Percentiles rank a stretch among this genome's conserved stretches.
Conservation (phyloP, 176 grass and related monocot species). For the Aegilops tauschii region DNA sequence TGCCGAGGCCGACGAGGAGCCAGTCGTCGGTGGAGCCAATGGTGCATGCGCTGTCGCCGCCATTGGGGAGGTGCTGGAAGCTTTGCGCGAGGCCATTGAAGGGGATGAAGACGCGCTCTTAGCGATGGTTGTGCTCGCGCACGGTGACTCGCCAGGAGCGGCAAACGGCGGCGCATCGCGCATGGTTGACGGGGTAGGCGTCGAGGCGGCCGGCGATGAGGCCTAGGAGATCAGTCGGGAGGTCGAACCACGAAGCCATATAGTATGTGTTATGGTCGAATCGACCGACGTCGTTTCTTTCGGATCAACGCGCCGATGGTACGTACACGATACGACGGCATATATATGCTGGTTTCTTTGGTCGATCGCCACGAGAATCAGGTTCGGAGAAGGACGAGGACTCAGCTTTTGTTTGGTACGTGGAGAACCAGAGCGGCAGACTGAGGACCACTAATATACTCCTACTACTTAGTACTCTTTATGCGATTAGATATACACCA, state of each 20-base stretch:
- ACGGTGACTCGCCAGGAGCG: not conserved
- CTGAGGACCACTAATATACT: too few relatives aligned
- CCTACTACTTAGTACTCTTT: too few relatives aligned
- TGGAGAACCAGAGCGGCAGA: too few relatives aligned
- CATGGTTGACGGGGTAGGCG: too few relatives aligned
- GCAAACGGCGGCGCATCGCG: not conserved
- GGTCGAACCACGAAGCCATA: not conserved
- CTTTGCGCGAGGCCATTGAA: not conserved
- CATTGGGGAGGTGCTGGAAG: not conserved
- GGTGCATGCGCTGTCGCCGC: not conserved
- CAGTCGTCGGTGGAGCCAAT: not conserved
- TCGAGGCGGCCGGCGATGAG: not conserved
- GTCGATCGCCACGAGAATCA: too few relatives aligned
- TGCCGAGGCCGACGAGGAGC: not conserved
- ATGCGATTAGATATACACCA: too few relatives aligned
- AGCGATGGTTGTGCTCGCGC: not conserved
- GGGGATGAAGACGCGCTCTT: not conserved
- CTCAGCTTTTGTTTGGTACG: too few relatives aligned
- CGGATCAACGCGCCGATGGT: not conserved
- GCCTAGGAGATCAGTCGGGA: not conserved
- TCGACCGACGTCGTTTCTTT: not conserved
- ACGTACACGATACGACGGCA: too few relatives aligned
- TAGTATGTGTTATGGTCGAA: not conserved
- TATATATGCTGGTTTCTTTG: too few relatives aligned
- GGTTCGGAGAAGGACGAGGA: too few relatives aligned